Conservation (phyloP, 345 rosid species). For the Eucalyptus curtisii region DNA sequence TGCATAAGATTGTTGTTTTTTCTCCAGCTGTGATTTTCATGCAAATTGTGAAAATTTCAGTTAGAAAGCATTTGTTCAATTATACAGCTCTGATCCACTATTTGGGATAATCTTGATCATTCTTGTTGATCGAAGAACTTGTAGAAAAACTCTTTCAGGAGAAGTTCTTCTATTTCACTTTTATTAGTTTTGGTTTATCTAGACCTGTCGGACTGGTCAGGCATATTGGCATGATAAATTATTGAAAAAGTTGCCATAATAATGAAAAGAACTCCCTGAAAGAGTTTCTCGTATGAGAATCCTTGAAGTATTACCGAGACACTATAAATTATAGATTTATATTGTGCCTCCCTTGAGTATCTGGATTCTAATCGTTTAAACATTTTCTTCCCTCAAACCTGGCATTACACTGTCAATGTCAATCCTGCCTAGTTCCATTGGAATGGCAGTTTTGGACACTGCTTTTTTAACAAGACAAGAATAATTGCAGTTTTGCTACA, state of each 20-base stretch:
- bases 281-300: neutral
- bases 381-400: neutral
- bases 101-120: neutral
- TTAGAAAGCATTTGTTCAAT: neutral
- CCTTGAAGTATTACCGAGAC: neutral
- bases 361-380: neutral
- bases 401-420: neutral
- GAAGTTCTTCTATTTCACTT: neutral
- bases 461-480: neutral
- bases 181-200: neutral
- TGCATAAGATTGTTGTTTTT: neutral
- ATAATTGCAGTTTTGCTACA: neutral
- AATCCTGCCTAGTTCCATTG: neutral
- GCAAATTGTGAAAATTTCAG: neutral
- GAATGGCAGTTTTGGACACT: neutral
- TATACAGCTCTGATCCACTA: neutral
- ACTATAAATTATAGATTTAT: neutral
- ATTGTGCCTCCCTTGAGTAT: neutral
- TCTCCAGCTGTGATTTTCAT: neutral
- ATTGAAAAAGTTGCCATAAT: neutral
- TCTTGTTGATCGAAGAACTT: neutral
- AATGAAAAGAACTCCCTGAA: neutral
- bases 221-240: neutral
- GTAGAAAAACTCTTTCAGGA: neutral
- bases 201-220: neutral